Conservation (phyloP, 805 yeast species). For the Kluyveromyces dobzhanskii region DNA sequence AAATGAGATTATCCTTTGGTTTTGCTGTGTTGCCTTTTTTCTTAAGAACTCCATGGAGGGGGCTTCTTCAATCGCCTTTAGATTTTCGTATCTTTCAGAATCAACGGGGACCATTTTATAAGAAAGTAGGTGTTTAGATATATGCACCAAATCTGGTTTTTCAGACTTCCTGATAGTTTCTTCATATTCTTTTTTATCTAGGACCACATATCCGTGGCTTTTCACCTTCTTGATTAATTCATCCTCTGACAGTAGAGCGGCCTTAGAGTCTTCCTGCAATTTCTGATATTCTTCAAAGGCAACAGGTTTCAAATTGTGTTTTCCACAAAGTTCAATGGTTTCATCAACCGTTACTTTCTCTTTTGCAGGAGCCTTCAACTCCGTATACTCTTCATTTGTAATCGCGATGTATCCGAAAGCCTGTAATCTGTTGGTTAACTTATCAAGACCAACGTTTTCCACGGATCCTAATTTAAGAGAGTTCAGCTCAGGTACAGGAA, state of each 20-base stretch:
- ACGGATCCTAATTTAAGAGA: constrained; percentile 6
- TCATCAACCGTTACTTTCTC: constrained; percentile 10
- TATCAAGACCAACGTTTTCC: constrained; percentile 2
- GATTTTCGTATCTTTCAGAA: constrained; percentile 6
- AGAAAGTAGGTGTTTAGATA: constrained; percentile 6
- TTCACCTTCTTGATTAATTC: constrained; percentile 9
- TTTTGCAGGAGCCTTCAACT: constrained; percentile 7
- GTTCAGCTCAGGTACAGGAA: constrained; percentile 10
- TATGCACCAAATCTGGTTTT: constrained; percentile 9
- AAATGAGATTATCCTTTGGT: constrained; percentile 7
- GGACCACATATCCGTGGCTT: constrained; percentile 9
- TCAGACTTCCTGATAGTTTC: constrained; percentile 8
- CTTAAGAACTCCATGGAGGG: constrained; percentile 30
- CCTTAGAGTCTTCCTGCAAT: constrained; percentile 9
- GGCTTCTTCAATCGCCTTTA: constrained; percentile 8
- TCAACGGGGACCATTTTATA: constrained; percentile 3
- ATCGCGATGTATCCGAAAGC: constrained; percentile 11
- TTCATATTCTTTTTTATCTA: constrained; percentile 11
- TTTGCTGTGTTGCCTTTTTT: constrained; percentile 23
- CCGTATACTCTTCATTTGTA: constrained; percentile 8
- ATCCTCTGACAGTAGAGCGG: constrained; percentile 12
- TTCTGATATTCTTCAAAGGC: constrained; percentile 11
- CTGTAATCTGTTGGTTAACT: constrained; percentile 7
- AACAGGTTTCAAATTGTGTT: constrained; percentile 10
- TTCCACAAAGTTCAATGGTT: constrained; percentile 11